Evolutionary conservation across 2,329 filamentous ascomycete genomes (phyloP), one percentile per base, ranked within the genome.

Genomic region (Arthrobotrys megalospora): DNA sequence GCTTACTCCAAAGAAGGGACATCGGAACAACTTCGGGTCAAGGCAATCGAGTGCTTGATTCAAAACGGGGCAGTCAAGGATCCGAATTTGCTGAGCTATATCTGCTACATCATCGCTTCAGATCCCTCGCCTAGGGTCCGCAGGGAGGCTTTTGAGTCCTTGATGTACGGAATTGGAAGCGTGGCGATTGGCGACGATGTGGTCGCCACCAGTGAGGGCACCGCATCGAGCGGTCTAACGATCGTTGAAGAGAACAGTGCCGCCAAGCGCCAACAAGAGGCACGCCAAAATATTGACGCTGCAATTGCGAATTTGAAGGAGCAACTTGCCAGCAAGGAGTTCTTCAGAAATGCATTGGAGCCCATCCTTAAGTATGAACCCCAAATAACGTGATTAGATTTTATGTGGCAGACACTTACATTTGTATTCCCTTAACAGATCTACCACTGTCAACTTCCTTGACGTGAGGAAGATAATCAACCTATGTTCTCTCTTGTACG

Each of bases 1-100:
- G 88, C 90, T 80, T 92, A 92, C 81, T 85, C 91, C 8, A 88
- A 90, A 80, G 90, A 92, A 81, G 89, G 87, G 72, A 91, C 89
- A 5, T 85, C 86, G 60, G 90, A 91, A 80, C 84, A 87, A 43
- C 89, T 92, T 64, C 88, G 90, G 21, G 88, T 91, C 83, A 91
- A 91, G 83, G 89, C 89, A 1, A 91, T 90, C 70, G 88, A 91
- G 80, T 87, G 88, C 8, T 84, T 92, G 52, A 86, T 91, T 43
- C 89, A 91, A 79, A 86, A 91, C n/a, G 89, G 89, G 0, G 86
- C 87, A 60, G 85, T 92, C 81, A 85, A 87, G 80, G 88, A 89
- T 67, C 85, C 88, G 1, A 83, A 84, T 0, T 86, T 91, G 50
- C 85, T 90, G 80, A 86, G 85, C 58, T 87, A 91, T 70, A 84